These are phyloP conservation scores for Penicillium desertorum DNA, from an alignment of 495 filamentous ascomycete species.

Conservation along the genomic window DNA sequence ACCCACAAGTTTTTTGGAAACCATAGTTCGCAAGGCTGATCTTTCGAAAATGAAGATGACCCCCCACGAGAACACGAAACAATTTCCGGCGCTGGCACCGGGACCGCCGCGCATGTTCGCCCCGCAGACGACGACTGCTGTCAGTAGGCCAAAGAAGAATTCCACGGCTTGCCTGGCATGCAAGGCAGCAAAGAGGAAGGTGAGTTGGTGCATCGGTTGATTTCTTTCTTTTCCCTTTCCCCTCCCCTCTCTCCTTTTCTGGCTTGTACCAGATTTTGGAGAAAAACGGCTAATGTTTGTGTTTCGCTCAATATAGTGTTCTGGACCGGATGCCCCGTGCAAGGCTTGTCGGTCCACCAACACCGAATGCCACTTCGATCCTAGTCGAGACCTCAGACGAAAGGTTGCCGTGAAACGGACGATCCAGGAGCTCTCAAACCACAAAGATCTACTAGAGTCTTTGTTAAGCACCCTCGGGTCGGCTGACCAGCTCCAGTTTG, in stretches of 20 bases:
- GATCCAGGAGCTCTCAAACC: constrained; percentile 36
- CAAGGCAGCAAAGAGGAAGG: constrained; percentile 47
- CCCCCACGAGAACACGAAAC: constrained; percentile 25
- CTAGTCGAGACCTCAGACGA: constrained; percentile 40
- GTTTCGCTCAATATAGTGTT: constrained; percentile 34
- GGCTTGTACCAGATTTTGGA: not conserved
- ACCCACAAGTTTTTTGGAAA: not conserved
- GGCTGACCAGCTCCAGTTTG: constrained; percentile 24
- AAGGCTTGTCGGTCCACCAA: constrained; percentile 36
- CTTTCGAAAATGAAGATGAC: constrained; percentile 23
- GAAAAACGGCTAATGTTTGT: constrained; percentile 2
- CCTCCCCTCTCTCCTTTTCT: not conserved
- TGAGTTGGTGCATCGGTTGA: constrained; percentile 15
- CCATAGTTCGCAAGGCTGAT: not conserved
- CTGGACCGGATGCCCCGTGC: constrained; percentile 39
- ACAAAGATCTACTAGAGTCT: constrained; percentile 33
- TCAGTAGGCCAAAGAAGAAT: constrained; percentile 40
- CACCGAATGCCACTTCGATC: constrained; percentile 42
- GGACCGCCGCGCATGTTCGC: constrained; percentile 29
- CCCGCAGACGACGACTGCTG: constrained; percentile 18
- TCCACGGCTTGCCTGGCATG: constrained; percentile 44
- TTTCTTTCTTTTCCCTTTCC: not conserved
- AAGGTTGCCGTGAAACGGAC: constrained; percentile 43
- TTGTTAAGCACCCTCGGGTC: constrained; percentile 33
- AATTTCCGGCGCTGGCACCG: constrained; percentile 36